Conservation (phyloP, 176 grass and related monocot species). For the Musa schizocarpa region DNA sequence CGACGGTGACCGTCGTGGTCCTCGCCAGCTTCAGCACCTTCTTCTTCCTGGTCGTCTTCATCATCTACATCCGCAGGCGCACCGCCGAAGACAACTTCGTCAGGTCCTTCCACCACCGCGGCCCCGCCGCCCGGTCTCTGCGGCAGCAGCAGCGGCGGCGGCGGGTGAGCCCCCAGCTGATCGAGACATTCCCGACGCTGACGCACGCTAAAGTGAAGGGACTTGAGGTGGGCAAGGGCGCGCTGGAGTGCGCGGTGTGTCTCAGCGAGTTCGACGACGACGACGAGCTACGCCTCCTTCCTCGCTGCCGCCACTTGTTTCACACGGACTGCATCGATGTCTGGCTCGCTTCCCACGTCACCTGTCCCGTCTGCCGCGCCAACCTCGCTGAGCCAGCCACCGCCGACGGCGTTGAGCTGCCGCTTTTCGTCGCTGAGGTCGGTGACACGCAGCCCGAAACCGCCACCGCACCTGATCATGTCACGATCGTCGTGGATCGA, state of each 20-base stretch:
- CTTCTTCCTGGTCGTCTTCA: constrained; percentile 66
- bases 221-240: constrained; percentile 44
- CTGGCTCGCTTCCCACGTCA: constrained; percentile 61
- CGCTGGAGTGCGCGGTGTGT: constrained; percentile 74
- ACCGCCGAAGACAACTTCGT: constrained; percentile 1
- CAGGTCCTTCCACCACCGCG: neutral
- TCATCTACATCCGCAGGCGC: constrained; percentile 43
- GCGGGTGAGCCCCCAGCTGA: constrained; percentile 27
- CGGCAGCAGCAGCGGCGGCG: constrained; percentile 30
- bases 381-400: constrained; percentile 19
- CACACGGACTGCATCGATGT: constrained; percentile 61
- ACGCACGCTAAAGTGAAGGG: constrained; percentile 49
- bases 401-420: neutral
- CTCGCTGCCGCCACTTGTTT: constrained; percentile 57
- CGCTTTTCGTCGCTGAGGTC: neutral
- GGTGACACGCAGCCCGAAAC: constrained; percentile 15
- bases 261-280: constrained; percentile 61
- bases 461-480: constrained; percentile 12
- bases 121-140: constrained; percentile 8
- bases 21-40: constrained; percentile 36
- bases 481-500: constrained; percentile 34
- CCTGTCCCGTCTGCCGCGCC: constrained; percentile 67
- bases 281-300: constrained; percentile 58
- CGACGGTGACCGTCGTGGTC: constrained; percentile 31
- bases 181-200: constrained; percentile 50